Conservation (phyloP, 305 asterid species). For the Fraxinus paxiana region DNA sequence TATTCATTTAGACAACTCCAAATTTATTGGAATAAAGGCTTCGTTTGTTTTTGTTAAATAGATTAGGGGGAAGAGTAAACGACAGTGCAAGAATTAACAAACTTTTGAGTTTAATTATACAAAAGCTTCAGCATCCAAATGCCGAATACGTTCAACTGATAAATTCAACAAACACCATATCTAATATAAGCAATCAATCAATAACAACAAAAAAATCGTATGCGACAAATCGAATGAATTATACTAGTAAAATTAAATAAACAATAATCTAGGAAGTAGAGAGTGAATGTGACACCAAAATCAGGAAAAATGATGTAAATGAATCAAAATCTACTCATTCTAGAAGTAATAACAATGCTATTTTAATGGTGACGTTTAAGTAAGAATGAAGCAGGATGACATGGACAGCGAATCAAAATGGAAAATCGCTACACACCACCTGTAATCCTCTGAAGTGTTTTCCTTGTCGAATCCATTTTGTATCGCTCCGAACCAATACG, state of each 20-base stretch:
- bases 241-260: background rate
- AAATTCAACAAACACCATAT: background rate
- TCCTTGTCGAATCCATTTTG: slow-evolving; percentile 85
- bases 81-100: background rate
- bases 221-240: background rate
- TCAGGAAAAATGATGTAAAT: slow-evolving; percentile 3
- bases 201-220: slow-evolving; percentile 11
- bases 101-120: background rate
- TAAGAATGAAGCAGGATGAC: slow-evolving; percentile 15
- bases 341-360: background rate
- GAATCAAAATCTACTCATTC: slow-evolving; percentile 12
- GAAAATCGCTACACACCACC: slow-evolving; percentile 43
- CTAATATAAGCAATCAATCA: slow-evolving; percentile 6
- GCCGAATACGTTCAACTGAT: background rate
- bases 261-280: background rate
- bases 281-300: background rate
- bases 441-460: slow-evolving; percentile 78
- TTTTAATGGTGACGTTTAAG: background rate
- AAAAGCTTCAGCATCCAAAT: slow-evolving; percentile 12
- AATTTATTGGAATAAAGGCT: background rate
- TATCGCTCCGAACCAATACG: slow-evolving; percentile 89
- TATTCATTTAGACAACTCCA: background rate
- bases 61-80: background rate
- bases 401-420: slow-evolving; percentile 14
- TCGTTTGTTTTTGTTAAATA: background rate